Conservation (phyloP, 129 eudicot genomes). For the sunflower (Helianthus annuus) region HanXRQr2.0-SUNRISE NC_035446.2:108266483-108266982, state of each 20-base stretch:
- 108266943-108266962: slow-evolving; percentile 74
- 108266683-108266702: slow-evolving; percentile 61
- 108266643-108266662: slow-evolving; percentile 71
- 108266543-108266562: slow-evolving; percentile 36
- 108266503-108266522: slow-evolving; percentile 39
- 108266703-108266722: slow-evolving; percentile 71
- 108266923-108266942: slow-evolving; percentile 71
- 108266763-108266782: slow-evolving; percentile 64
- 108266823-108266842: slow-evolving; percentile 80
- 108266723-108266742: slow-evolving; percentile 52
- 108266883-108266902: slow-evolving; percentile 63
- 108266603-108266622: slow-evolving; percentile 59
- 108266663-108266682: slow-evolving; percentile 63
- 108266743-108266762: slow-evolving; percentile 46
- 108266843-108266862: slow-evolving; percentile 70
- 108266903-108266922: slow-evolving; percentile 64
- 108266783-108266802: slow-evolving; percentile 67
- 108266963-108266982: slow-evolving; percentile 69
- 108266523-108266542: slow-evolving; percentile 39
- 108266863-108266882: slow-evolving; percentile 54
- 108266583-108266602: slow-evolving; percentile 65
- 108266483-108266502: slow-evolving; percentile 35
- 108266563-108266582: slow-evolving; percentile 40
- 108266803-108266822: slow-evolving; percentile 71
- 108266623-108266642: slow-evolving; percentile 63